phyloP scores from a whole-genome alignment of 768 basidiomycete genomes.

The Tricholoma bakamatsutake region DNA sequence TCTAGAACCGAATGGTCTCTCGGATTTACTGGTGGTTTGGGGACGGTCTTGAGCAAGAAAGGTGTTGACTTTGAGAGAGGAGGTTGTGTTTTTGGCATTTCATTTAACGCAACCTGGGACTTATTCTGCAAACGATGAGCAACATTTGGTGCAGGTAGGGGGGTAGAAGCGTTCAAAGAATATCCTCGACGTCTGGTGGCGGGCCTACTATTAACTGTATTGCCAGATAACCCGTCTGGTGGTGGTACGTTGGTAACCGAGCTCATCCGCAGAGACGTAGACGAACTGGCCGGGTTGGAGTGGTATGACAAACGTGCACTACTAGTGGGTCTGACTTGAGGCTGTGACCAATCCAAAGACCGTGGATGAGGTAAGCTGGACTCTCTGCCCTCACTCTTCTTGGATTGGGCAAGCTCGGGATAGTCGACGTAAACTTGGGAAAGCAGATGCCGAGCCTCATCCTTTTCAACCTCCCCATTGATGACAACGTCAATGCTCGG shows the following conservation, averaged over 20 bases:
- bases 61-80: constrained; percentile 17
- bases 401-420: not conserved
- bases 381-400: not conserved
- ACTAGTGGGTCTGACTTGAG: constrained; percentile 2
- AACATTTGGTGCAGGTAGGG: constrained; percentile 2
- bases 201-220: not conserved
- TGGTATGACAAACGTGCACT: not conserved
- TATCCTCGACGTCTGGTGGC: constrained; percentile 11
- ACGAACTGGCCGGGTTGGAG: constrained; percentile 16
- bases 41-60: constrained; percentile 29
- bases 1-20: constrained; percentile 63
- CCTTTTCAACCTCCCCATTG: constrained; percentile 15
- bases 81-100: not conserved
- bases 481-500: constrained; percentile 17
- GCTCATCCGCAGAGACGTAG: constrained; percentile 23
- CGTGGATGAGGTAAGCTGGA: not conserved
- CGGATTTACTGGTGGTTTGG: constrained; percentile 46
- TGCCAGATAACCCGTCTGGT: constrained; percentile 1
- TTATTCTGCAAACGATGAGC: not conserved
- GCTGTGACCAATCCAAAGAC: not conserved
- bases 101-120: constrained; percentile 2
- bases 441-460: constrained; percentile 14
- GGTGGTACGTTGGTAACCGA: constrained; percentile 12
- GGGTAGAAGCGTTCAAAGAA: constrained; percentile 9
- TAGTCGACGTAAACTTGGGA: constrained; percentile 11